A percentile compares a stretch with the other conserved stretches of the same genome.
These are phyloP conservation scores for Populus deltoides DNA, from an alignment of 345 rosid species.

Conservation along the genomic window DNA sequence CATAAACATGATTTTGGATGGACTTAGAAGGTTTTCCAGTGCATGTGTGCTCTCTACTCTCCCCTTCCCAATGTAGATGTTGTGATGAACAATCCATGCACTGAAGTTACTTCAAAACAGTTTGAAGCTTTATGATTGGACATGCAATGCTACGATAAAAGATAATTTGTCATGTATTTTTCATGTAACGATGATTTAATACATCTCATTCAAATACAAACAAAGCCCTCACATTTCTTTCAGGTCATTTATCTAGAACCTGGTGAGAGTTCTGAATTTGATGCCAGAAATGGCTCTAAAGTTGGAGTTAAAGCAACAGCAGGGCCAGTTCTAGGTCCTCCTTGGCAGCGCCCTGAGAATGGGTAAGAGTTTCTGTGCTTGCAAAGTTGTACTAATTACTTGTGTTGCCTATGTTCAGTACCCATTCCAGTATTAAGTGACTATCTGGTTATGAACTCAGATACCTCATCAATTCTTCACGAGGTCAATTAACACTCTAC, in stretches of 20 bases:
- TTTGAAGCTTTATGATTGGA: background rate
- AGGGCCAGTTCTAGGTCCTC: slow-evolving; percentile 94
- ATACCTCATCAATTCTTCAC: slow-evolving; percentile 57
- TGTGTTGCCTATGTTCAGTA: background rate
- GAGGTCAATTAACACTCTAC: slow-evolving; percentile 63
- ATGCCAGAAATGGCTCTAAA: slow-evolving; percentile 44
- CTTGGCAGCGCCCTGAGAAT: slow-evolving; percentile 97
- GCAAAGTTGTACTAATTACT: background rate
- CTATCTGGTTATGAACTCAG: slow-evolving; percentile 29
- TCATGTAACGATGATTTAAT: background rate
- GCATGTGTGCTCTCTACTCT: background rate
- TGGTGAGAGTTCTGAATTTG: slow-evolving; percentile 55
- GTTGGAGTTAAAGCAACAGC: slow-evolving; percentile 69
- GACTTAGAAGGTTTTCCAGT: background rate
- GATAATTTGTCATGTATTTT: background rate
- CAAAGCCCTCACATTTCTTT: slow-evolving; percentile 27
- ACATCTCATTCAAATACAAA: slow-evolving; percentile 19
- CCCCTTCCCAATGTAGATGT: background rate
- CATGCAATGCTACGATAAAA: background rate
- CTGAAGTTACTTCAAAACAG: background rate
- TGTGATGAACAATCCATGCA: background rate
- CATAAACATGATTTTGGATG: background rate
- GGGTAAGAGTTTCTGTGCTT: slow-evolving; percentile 42
- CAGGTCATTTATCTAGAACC: slow-evolving; percentile 86
- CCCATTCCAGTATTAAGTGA: background rate